These are phyloP conservation scores for Globisporangium lucens DNA, from an alignment of 352 stramenopile species.

Conservation along the genomic window DNA sequence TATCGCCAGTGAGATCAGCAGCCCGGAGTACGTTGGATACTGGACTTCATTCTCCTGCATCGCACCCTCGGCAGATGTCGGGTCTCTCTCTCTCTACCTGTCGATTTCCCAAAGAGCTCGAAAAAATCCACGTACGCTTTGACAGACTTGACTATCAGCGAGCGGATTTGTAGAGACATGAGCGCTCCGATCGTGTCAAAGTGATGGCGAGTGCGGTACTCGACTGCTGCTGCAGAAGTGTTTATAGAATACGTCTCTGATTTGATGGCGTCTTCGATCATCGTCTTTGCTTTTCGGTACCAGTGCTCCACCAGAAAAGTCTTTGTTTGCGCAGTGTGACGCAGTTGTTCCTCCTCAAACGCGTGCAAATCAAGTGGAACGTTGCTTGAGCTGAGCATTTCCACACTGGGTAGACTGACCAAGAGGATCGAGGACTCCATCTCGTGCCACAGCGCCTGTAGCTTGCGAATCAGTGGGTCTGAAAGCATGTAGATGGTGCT, in stretches of 20 bases:
- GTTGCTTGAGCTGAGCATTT: slow-evolving; percentile 23
- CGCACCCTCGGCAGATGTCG: slow-evolving; percentile 1
- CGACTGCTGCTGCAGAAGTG: slow-evolving; percentile 21
- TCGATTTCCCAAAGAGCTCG: slow-evolving; percentile 37
- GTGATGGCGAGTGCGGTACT: slow-evolving; percentile 36
- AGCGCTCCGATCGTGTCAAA: slow-evolving; percentile 61
- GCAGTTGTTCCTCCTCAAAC: slow-evolving; percentile 57
- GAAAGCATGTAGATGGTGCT: slow-evolving; percentile 40
- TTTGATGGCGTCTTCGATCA: slow-evolving; percentile 42
- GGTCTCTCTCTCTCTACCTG: not conserved
- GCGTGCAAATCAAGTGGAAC: slow-evolving; percentile 36
- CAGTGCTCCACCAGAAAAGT: slow-evolving; percentile 52
- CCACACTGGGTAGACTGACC: slow-evolving; percentile 39
- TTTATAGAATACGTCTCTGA: slow-evolving; percentile 26
- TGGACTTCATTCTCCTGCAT: not conserved
- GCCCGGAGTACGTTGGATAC: not conserved
- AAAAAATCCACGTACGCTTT: slow-evolving; percentile 67
- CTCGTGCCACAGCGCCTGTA: slow-evolving; percentile 69
- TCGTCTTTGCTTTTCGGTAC: slow-evolving; percentile 43
- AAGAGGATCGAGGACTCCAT: slow-evolving; percentile 41
- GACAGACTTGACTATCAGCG: slow-evolving; percentile 64
- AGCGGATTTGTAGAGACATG: slow-evolving; percentile 74
- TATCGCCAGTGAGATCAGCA: slow-evolving; percentile 14
- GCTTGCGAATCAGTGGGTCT: slow-evolving; percentile 40
- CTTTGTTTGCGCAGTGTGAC: slow-evolving; percentile 42